Evolutionary conservation across 148 eudicot species (phyloP).

Genomic region (Rhododendron simsii): DNA sequence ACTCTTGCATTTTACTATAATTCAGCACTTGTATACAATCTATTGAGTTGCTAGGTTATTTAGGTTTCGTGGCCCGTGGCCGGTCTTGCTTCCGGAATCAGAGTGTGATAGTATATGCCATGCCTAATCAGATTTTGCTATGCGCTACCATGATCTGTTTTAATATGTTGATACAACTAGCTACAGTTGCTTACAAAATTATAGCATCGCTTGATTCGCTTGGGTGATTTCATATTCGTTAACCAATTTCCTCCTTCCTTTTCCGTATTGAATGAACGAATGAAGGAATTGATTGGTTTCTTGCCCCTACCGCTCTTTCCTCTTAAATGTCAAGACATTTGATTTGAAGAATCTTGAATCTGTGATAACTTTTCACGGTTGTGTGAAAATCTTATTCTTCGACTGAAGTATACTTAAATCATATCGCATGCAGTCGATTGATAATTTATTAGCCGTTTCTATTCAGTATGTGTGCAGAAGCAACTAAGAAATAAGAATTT

Average conservation of each 20-base stretch:
- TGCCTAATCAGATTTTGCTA: neutral
- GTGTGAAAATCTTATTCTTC: neutral
- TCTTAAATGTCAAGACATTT: neutral
- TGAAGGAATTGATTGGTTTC: neutral
- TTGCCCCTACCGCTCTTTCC: neutral
- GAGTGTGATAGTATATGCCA: neutral
- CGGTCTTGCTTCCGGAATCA: too few relatives aligned
- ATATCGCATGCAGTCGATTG: neutral
- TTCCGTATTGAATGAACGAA: too few relatives aligned
- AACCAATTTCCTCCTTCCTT: too few relatives aligned
- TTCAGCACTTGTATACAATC: too few relatives aligned
- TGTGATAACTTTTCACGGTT: neutral
- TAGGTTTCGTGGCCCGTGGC: too few relatives aligned
- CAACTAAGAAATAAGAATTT: neutral
- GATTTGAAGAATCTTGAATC: neutral
- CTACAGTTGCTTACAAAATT: too few relatives aligned
- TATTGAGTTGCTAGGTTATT: too few relatives aligned
- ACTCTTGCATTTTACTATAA: too few relatives aligned
- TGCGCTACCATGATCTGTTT: neutral
- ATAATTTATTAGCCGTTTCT: neutral
- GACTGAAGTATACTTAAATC: neutral
- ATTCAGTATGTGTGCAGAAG: neutral
- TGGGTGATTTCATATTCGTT: too few relatives aligned
- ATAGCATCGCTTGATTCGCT: too few relatives aligned
- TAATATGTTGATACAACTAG: too few relatives aligned